Conservation (phyloP, 371 early-diverging fungal species). For the Caulochytrium protostelioides region DNA sequence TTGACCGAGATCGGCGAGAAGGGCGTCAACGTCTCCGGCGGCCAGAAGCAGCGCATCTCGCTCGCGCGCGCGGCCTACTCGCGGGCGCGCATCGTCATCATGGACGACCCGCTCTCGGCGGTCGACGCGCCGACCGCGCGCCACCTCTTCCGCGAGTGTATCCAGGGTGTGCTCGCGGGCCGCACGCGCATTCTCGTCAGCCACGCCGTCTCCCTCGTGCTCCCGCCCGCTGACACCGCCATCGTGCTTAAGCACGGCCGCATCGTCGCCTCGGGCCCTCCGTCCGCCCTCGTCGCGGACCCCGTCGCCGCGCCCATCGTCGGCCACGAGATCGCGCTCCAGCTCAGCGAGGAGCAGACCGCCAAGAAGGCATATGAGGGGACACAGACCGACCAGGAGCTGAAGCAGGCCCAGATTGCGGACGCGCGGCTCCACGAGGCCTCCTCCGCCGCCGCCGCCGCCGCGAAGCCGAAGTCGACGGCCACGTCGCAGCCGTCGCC, state of each 20-base stretch:
- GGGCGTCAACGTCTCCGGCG: slow-evolving; percentile 68
- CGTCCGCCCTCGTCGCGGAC: background rate
- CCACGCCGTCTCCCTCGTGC: slow-evolving; percentile 39
- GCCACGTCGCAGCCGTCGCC: background rate
- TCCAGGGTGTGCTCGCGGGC: slow-evolving; percentile 40
- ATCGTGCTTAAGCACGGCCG: slow-evolving; percentile 6
- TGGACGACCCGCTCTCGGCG: slow-evolving; percentile 38
- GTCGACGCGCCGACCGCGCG: slow-evolving; percentile 73
- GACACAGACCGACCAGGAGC: slow-evolving; percentile 2
- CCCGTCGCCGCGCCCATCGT: slow-evolving; percentile 1
- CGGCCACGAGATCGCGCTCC: background rate
- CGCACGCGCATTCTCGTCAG: slow-evolving; percentile 69
- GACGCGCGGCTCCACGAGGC: too few species aligned
- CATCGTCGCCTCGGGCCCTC: slow-evolving; percentile 4
- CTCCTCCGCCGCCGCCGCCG: background rate
- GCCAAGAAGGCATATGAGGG: slow-evolving; percentile 3
- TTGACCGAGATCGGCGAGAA: slow-evolving; percentile 71
- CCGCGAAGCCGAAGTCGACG: background rate
- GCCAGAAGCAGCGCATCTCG: slow-evolving; percentile 42
- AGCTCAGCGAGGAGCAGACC: background rate
- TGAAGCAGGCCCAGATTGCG: slow-evolving; percentile 2
- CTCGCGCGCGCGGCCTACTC: slow-evolving; percentile 61
- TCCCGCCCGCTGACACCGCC: slow-evolving; percentile 11
- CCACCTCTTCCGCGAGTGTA: slow-evolving; percentile 31
- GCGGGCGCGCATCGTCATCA: slow-evolving; percentile 2